These are phyloP conservation scores for Alternaria sp. DNA, from an alignment of 2,329 filamentous ascomycete species.

Conservation along the genomic window DNA sequence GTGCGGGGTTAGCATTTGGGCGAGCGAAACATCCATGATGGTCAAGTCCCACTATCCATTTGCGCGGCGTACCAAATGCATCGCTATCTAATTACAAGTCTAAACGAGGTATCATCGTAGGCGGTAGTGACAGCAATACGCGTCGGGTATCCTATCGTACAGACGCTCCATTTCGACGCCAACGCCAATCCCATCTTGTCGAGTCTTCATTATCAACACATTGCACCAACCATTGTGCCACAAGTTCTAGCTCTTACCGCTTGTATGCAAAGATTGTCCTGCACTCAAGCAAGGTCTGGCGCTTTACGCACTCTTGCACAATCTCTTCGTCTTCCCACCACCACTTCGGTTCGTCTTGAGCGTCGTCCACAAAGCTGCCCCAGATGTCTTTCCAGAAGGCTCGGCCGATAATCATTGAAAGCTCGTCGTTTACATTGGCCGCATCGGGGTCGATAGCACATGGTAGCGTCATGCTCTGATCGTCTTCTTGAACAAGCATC, in stretches of 20 bases:
- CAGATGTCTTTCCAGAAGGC: constrained; percentile 51
- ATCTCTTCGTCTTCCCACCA: constrained; percentile 53
- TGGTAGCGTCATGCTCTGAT: constrained; percentile 39
- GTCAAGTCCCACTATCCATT: not conserved
- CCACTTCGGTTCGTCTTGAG: constrained; percentile 41
- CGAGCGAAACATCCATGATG: not conserved
- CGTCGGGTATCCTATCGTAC: constrained; percentile 18
- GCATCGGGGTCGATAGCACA: constrained; percentile 36
- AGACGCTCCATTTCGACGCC: constrained; percentile 4
- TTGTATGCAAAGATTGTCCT: constrained; percentile 49
- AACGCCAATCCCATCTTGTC: not conserved
- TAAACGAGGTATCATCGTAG: constrained; percentile 2
- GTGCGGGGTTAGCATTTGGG: not conserved
- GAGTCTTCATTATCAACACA: not conserved
- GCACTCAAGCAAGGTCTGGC: constrained; percentile 49
- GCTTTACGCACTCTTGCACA: constrained; percentile 46
- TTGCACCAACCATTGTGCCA: not conserved
- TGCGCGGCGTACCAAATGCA: not conserved
- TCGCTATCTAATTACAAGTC: not conserved
- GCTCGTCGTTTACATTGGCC: constrained; percentile 39
- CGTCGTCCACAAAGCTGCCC: constrained; percentile 47
- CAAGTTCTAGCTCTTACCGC: constrained; percentile 9
- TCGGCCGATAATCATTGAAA: constrained; percentile 45
- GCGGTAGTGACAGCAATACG: constrained; percentile 9
- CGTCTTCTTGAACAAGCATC: constrained; percentile 29